A percentile compares a stretch with the other conserved stretches of the same genome.
Conservation (phyloP, 2,329 filamentous ascomycete genomes). For the Xylogone sp. region DNA sequence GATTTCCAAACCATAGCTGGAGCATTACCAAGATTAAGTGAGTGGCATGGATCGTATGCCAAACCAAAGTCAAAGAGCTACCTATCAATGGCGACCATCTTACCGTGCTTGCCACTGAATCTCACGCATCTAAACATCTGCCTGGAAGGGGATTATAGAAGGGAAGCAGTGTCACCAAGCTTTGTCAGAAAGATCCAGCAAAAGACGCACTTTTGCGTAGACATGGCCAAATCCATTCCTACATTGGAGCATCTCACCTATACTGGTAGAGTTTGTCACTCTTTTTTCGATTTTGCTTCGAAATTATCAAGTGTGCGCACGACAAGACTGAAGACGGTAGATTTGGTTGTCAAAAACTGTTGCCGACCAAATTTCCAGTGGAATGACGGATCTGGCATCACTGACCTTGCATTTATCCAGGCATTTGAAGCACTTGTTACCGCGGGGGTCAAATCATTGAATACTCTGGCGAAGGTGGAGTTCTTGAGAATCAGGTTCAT, state of each 20-base stretch:
- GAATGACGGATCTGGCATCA: conserved; percentile 67
- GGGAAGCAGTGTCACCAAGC: conserved; percentile 56
- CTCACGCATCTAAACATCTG: conserved; percentile 64
- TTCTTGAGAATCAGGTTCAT: conserved; percentile 71
- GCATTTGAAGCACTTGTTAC: conserved; percentile 68
- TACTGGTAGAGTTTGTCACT: conserved; percentile 67
- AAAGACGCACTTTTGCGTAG: conserved; percentile 61
- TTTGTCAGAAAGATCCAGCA: conserved; percentile 57
- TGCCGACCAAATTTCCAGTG: conserved; percentile 51
- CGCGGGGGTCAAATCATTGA: conserved; percentile 57
- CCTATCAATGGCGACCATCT: conserved; percentile 61
- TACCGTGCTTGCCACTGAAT: conserved; percentile 52
- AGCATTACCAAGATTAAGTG: conserved; percentile 61
- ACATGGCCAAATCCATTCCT: conserved; percentile 57
- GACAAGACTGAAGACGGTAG: conserved; percentile 56
- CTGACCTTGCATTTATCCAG: conserved; percentile 67
- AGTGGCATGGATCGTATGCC: conserved; percentile 52
- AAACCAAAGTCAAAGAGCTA: conserved; percentile 74
- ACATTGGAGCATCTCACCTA: conserved; percentile 66
- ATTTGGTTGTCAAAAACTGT: conserved; percentile 71
- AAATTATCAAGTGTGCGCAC: conserved; percentile 43
- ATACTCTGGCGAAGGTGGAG: conserved; percentile 53
- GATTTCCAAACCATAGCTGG: conserved; percentile 61
- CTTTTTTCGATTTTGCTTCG: conserved; percentile 61
- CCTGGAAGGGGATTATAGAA: conserved; percentile 67